A percentile compares a stretch with the other conserved stretches of the same genome.
These are phyloP conservation scores for Cyclotella sp. DNA, from an alignment of 108 stramenopile genomes.

Conservation along the genomic window DNA sequence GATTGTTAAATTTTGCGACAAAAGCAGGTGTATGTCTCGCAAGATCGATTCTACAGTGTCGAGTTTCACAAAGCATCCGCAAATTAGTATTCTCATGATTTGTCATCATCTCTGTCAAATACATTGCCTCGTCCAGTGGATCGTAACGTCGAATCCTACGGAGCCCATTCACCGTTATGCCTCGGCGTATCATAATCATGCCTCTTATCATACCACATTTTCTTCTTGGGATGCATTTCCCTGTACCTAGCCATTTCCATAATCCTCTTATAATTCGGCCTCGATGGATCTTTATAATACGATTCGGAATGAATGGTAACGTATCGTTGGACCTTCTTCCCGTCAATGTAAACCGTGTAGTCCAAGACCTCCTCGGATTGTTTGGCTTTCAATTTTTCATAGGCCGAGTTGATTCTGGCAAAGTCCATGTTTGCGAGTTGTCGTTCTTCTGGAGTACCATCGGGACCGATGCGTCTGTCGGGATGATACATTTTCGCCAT, in stretches of 20 bases:
- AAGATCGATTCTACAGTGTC: no score
- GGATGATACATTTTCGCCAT: slow-evolving; percentile 20
- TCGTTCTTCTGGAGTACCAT: slow-evolving; percentile 5
- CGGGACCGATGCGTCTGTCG: slow-evolving; percentile 1
- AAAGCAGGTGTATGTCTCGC: no score
- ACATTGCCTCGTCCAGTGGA: no score
- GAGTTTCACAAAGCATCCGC: not conserved
- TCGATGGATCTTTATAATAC: slow-evolving; percentile 6
- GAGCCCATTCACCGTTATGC: slow-evolving; percentile 15
- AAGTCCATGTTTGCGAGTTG: not conserved
- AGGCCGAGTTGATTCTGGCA: slow-evolving; percentile 11
- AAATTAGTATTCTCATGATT: no score
- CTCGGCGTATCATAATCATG: slow-evolving; percentile 16
- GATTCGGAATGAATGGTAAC: slow-evolving; percentile 9
- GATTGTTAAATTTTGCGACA: no score
- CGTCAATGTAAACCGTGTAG: slow-evolving; percentile 13
- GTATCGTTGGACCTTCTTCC: not conserved
- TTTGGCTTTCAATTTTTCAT: slow-evolving; percentile 11
- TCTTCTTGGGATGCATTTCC: slow-evolving; percentile 5
- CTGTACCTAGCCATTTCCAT: slow-evolving; percentile 11
- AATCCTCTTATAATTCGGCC: slow-evolving; percentile 14
- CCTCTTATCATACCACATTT: slow-evolving; percentile 17
- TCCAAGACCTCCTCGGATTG: slow-evolving; percentile 1
- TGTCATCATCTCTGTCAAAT: no score
- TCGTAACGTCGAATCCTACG: no score